These are phyloP conservation scores for Podaxis sp. DNA, from an alignment of 768 basidiomycete genomes.

Conservation along the genomic window DNA sequence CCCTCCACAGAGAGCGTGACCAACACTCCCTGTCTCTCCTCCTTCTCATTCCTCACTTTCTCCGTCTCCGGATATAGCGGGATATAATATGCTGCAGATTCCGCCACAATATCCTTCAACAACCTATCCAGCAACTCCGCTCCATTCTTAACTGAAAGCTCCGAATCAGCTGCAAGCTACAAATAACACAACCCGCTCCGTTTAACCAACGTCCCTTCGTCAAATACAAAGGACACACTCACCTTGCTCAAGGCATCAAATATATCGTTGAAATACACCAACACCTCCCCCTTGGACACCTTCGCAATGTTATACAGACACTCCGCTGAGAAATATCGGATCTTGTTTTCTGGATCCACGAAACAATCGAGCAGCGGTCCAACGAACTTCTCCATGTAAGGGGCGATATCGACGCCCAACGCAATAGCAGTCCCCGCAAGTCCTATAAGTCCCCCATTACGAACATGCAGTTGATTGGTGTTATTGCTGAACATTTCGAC, in stretches of 20 bases:
- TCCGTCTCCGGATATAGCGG: slow-evolving; percentile 85
- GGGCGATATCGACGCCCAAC: slow-evolving; percentile 87
- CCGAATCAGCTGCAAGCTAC: slow-evolving; percentile 94
- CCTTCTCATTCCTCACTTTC: slow-evolving; percentile 59
- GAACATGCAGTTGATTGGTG: slow-evolving; percentile 80
- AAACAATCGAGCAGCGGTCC: slow-evolving; percentile 89
- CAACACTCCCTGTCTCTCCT: slow-evolving; percentile 58
- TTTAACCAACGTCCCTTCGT: slow-evolving; percentile 91
- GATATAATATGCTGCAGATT: slow-evolving; percentile 93
- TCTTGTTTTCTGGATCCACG: slow-evolving; percentile 90
- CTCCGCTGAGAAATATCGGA: slow-evolving; percentile 97
- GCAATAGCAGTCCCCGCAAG: slow-evolving; percentile 98
- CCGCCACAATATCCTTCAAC: slow-evolving; percentile 97
- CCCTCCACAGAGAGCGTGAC: slow-evolving; percentile 62
- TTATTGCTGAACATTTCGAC: slow-evolving; percentile 90
- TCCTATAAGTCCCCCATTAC: slow-evolving; percentile 95
- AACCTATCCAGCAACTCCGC: slow-evolving; percentile 95
- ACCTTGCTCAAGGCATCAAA: slow-evolving; percentile 98
- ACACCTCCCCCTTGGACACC: slow-evolving; percentile 94
- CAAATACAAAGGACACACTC: slow-evolving; percentile 59
- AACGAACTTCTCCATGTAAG: slow-evolving; percentile 93
- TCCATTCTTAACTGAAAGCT: slow-evolving; percentile 96
- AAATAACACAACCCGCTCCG: slow-evolving; percentile 54
- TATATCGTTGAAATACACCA: slow-evolving; percentile 97
- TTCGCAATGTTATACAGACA: slow-evolving; percentile 98